phyloP scores from a whole-genome alignment of 495 filamentous ascomycete genomes.

The Penicillium diatomitis region DNA sequence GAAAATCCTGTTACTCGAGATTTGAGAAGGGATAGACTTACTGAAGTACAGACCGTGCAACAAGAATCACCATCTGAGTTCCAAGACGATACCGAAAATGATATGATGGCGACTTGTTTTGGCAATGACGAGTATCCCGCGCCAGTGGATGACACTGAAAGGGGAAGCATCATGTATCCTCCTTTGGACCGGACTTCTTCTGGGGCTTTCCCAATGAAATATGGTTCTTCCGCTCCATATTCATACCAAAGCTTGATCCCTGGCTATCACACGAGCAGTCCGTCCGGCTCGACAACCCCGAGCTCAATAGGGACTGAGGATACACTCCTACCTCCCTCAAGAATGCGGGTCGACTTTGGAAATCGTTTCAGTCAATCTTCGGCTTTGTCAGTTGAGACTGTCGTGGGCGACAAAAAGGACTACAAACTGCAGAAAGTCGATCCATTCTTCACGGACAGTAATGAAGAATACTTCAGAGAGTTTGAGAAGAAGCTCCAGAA shows the following conservation, averaged over 20 bases:
- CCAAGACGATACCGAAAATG: constrained; percentile 38
- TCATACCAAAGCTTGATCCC: constrained; percentile 23
- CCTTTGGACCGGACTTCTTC: constrained; percentile 6
- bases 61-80: constrained; percentile 16
- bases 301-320: constrained; percentile 36
- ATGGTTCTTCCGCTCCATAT: constrained; percentile 15
- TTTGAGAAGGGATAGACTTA: constrained; percentile 17
- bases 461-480: constrained; percentile 49
- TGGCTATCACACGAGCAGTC: constrained; percentile 10
- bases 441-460: constrained; percentile 62
- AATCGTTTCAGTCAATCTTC: constrained; percentile 37
- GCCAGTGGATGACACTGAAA: constrained; percentile 26
- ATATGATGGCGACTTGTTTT: constrained; percentile 34
- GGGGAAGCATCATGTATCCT: constrained; percentile 17
- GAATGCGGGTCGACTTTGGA: constrained; percentile 25
- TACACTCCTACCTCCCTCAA: constrained; percentile 23
- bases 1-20: constrained; percentile 27
- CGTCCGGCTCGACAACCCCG: constrained; percentile 16
- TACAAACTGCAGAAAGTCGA: constrained; percentile 60
- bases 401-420: constrained; percentile 54
- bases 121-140: constrained; percentile 36
- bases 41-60: constrained; percentile 23
- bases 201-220: constrained; percentile 11
- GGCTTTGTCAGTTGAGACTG: constrained; percentile 42
- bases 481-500: constrained; percentile 54